Conservation (phyloP, 805 yeast species). For the Clavispora santaluciae region DNA sequence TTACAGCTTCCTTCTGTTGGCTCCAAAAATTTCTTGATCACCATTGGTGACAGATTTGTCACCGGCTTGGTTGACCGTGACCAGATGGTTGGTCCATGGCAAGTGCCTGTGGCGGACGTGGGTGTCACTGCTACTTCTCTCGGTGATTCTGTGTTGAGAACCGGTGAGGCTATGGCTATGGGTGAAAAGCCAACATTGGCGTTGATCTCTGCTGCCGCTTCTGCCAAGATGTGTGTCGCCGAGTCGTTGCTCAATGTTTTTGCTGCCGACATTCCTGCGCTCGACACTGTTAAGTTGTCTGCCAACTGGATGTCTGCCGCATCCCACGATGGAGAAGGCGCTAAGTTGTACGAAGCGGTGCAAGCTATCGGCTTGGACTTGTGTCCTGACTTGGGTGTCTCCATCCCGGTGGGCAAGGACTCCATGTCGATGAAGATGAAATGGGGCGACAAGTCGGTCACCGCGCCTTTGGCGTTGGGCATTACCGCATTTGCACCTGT, state of each 20-base stretch:
- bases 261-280: constrained; percentile 81
- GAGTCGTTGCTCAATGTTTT: constrained; percentile 83
- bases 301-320: constrained; percentile 99
- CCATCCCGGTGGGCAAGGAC: constrained; percentile 98
- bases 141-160: constrained; percentile 60
- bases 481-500: constrained; percentile 93
- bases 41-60: constrained; percentile 98
- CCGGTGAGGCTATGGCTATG: constrained; percentile 98
- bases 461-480: constrained; percentile 90
- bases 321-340: constrained; percentile 90
- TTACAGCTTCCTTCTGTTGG: constrained; percentile 91
- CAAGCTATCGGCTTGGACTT: constrained; percentile 92
- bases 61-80: constrained; percentile 96
- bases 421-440: constrained; percentile 99
- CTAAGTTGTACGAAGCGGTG: constrained; percentile 92
- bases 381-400: constrained; percentile 86
- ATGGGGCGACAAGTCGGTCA: constrained; percentile 89
- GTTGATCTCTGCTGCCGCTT: constrained; percentile 79
- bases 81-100: constrained; percentile 99
- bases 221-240: constrained; percentile 94
- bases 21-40: constrained; percentile 87
- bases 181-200: constrained; percentile 95
- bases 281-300: constrained; percentile 75
- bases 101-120: constrained; percentile 96
- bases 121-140: constrained; percentile 92